Conservation (phyloP, 192 early-diverging fungal genomes). For the Gorgonomyces haynaldii region DNA sequence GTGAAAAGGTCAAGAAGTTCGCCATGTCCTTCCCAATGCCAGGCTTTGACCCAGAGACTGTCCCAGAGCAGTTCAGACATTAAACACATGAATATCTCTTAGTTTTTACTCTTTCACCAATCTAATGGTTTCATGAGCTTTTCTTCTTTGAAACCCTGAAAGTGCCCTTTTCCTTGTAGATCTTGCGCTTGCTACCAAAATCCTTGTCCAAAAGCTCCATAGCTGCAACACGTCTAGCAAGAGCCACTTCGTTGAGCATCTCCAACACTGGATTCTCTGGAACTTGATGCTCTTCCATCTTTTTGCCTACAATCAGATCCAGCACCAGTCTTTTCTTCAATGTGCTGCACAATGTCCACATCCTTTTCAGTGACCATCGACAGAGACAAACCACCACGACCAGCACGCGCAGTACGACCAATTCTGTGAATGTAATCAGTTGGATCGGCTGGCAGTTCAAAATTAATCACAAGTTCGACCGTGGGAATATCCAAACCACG, state of each 20-base stretch:
- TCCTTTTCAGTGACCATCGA: constrained; percentile 74
- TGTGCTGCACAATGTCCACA: constrained; percentile 76
- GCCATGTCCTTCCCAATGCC: constrained; percentile 96
- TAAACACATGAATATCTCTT: too few species aligned
- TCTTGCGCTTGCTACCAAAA: constrained; percentile 3
- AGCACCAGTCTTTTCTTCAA: constrained; percentile 72
- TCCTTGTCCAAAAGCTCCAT: constrained; percentile 31
- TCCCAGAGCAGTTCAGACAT: constrained; percentile 25
- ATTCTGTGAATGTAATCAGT: constrained; percentile 98
- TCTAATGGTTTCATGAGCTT: too few species aligned
- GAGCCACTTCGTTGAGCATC: constrained; percentile 66
- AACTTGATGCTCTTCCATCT: constrained; percentile 66
- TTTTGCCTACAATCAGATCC: constrained; percentile 43
- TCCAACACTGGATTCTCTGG: constrained; percentile 77
- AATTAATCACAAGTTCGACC: constrained; percentile 87
- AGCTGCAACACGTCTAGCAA: constrained; percentile 78
- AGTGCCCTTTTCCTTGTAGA: constrained; percentile 7
- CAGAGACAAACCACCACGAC: constrained; percentile 77
- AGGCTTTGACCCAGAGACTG: constrained; percentile 56
- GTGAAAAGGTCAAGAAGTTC: constrained; percentile 84
- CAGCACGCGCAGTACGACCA: constrained; percentile 95
- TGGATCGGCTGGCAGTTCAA: constrained; percentile 87
- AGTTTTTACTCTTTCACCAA: too few species aligned
- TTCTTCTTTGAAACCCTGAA: too few species aligned
- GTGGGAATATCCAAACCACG: constrained; percentile 95